Evolutionary conservation across 2,329 filamentous ascomycete species (phyloP), one percentile per base, ranked within the genome.

Genomic region (Phialophora macrospora): DNA sequence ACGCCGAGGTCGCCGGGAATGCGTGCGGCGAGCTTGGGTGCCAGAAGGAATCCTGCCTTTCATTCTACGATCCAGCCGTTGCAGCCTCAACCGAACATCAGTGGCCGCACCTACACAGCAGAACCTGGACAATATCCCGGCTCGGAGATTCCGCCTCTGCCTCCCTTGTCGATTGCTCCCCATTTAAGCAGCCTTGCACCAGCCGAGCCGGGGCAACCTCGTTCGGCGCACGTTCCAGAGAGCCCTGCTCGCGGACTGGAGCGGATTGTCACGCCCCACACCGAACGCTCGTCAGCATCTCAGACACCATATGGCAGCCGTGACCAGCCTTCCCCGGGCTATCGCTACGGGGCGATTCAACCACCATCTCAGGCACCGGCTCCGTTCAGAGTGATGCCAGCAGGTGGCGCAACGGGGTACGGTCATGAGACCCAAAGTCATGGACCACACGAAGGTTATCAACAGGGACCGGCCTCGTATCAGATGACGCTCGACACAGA

Each of bases 1-100:
- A 87, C 84, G 11, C 85, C 87, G 0, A 81, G 82, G 68, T 88
- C 87, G 9, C 86, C 86, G 9, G 76, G 73, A 4, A 60, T 81
- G 48, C 82, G 86, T 67, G 79, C 83, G 28, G 78, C 82, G 20
- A 87, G 84, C 71, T 72, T 84, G 12, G 80, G 80, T 34, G 54
- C 77, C 62, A 61, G 77, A 74, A 71, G 83, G 41, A 78, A 78
- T 55, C 76, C 68, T 17, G 55, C 78, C 0, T 80, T 80, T 20
- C 80, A 78, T 26, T 82, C 80, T 1, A 81, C 83, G 54, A 80
- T 82, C 73, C 81, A 82, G 7, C 79, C 82, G 55, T 77, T 80
- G 64, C 79, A 80, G 4, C 82, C 83, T 1, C 84, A 83, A 62
- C 73, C 82, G 12, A 75, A 77, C 8, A 76, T 79, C 7, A 75